Base-by-base conservation (phyloP, 2,329 filamentous ascomycete genomes). In the Ampelomyces quisqualis region DNA sequence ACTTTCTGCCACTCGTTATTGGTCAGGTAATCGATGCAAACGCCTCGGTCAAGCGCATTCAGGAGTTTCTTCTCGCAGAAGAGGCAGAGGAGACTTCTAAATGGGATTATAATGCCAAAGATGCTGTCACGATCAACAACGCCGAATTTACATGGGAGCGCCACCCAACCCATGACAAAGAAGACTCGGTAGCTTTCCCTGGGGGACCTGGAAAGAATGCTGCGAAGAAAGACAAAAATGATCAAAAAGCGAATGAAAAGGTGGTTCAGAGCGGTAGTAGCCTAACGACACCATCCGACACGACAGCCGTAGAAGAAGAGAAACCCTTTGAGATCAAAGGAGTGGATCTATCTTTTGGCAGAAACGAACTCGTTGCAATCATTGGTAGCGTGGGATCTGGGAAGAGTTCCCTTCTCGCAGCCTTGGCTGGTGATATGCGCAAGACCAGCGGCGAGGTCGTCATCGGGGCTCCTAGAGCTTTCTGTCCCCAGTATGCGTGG, bases 401-500 rank as follows among this genome's bases (percentile, higher is more conserved):
- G 5, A 97, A 98, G 72, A 93, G 80, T 35, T 96, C 90, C 0
- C 72, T 98, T 1, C 79, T 98, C 2, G 86, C 89, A 22, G 90
- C 91, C 0, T 72, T 98, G 31, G 91, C 90, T 1, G 91, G 93
- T 17, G 91, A 97, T 51, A 97, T 97, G 91, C 82, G 90, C 30
- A 86, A 85, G 65, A 94, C 87, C 0, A 73, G 71, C 3, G 90
- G 90, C 8, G 77, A 85, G 24, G 78, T 94, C 5, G 78, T 81
- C 0, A 78, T 93, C 54, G 88, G 90, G 27, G 88, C 88, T 0
- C 84, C 82, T 3, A 78, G 90, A 47, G 88, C 91, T 0, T 96
- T 95, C 58, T 97, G 93, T 53, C 91, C 91, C 0, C 91, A 98
- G 64, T 95, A 95, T 61, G 88, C 93, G 0, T 98, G 93, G 93